Base-by-base conservation (phyloP, 2,329 filamentous ascomycete species). In the Sporothrix globosa region DNA sequence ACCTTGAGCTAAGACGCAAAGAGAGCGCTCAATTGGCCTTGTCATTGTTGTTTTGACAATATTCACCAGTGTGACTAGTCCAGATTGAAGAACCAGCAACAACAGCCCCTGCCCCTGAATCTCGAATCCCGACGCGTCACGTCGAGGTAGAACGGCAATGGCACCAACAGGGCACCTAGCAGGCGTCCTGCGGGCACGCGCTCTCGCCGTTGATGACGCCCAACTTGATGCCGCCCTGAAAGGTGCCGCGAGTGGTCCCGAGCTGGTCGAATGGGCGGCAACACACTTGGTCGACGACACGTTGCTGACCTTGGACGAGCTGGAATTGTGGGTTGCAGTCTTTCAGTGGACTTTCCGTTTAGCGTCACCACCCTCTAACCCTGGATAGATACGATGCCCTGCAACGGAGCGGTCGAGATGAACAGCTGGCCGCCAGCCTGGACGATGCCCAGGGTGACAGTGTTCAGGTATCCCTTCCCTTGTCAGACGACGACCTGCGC, bases 401-500 rank as follows among this genome's bases (percentile, higher is more conserved):
- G 24, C 82, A 84, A 74, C 81, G 80, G 72, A 81, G 79, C 46
- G 86, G 86, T 13, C 79, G 82, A 69, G 82, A 83, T 11, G 83
- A 85, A 68, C 77, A 77, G 72, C 78, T 88, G 34, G 80, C 80
- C 4, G 81, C 27, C n/a, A 39, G 30, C 24, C 63, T 21, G n/a
- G 34, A 54, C 7, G 67, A 53, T 27, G 39, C 30, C 24, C 34
- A 34, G 34, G 34, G 27, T 30, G 50, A 60, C 10, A 48, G 46
- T n/a, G 85, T 17, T 13, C 39, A 17, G 3, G 39, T 21, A 0
- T 2, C 41, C 9, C 84, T 83, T 69, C 83, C 85, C 5, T 78
- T 91, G 60, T 80, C 82, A 17, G 88, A 91, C 70, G 80, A 85
- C 34, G 88, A 91, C 67, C 81, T 92, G 69, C 82, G 82, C 68